These are phyloP conservation scores for Sedum album DNA, from an alignment of 164 flowering plant genomes.

Conservation along the genomic window DNA sequence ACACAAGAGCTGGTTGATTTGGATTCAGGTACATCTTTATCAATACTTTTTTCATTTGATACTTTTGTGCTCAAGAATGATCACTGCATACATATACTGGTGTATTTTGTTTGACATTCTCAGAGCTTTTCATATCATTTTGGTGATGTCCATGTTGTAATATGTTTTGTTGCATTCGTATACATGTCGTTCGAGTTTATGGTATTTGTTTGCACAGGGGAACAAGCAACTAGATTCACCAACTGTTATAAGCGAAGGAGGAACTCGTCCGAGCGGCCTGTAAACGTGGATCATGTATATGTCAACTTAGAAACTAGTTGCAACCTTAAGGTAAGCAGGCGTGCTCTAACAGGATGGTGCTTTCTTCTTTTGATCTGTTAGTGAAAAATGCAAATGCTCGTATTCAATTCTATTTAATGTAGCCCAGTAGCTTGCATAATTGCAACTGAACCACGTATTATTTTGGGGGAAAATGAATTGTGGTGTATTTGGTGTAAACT, in stretches of 20 bases:
- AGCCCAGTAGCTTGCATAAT: too few species aligned
- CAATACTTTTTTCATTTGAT: too few species aligned
- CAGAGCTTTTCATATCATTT: too few species aligned
- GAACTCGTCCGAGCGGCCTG: not conserved
- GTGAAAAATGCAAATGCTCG: not conserved
- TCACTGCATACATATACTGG: too few species aligned
- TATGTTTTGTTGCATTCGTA: not conserved
- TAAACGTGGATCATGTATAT: not conserved
- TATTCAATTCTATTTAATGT: not conserved
- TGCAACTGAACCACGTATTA: too few species aligned
- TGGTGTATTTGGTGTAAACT: too few species aligned
- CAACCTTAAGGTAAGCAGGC: not conserved
- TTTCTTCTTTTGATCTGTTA: not conserved
- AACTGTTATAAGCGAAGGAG: conserved; percentile 6
- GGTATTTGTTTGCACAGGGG: not conserved
- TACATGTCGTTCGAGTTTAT: not conserved
- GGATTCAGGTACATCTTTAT: conserved; percentile 1
- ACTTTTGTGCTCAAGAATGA: too few species aligned
- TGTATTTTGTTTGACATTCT: too few species aligned
- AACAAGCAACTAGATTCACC: not conserved
- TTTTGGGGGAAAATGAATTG: too few species aligned
- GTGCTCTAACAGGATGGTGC: not conserved
- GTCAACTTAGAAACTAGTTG: not conserved
- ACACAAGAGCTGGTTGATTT: not conserved
- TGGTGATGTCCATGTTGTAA: too few species aligned